phyloP scores from a whole-genome alignment of 495 filamentous ascomycete genomes.

The Barbatosphaeria neglecta region DNA sequence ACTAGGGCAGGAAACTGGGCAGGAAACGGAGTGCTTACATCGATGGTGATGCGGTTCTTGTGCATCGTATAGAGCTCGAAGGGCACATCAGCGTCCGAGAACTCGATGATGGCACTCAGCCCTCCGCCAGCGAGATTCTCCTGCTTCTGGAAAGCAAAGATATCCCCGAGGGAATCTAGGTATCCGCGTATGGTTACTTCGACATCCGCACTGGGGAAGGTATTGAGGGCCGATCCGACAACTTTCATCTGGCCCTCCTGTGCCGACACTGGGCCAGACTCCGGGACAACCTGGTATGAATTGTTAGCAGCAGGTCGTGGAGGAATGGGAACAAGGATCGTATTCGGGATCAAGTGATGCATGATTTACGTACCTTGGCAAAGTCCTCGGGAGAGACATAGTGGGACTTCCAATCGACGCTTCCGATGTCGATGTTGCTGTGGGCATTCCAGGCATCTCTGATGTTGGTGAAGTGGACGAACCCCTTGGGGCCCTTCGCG shows the following conservation, averaged over 20 bases:
- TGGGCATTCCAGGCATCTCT: constrained; percentile 40
- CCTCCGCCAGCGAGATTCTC: constrained; percentile 18
- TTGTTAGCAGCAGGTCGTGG: constrained; percentile 4
- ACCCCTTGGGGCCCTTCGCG: constrained; percentile 24
- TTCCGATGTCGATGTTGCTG: constrained; percentile 27
- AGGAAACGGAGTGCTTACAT: constrained; percentile 28
- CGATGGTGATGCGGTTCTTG: constrained; percentile 29
- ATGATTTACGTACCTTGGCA: constrained; percentile 14
- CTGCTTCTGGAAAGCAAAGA: constrained; percentile 38
- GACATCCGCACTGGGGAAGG: constrained; percentile 12
- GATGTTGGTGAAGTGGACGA: constrained; percentile 46
- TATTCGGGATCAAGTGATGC: neutral
- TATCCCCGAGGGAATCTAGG: constrained; percentile 39
- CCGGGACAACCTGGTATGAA: constrained; percentile 8
- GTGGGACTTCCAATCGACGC: constrained; percentile 36
- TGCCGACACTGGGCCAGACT: constrained; percentile 14
- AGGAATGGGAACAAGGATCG: too few relatives aligned
- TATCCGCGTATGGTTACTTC: constrained; percentile 35
- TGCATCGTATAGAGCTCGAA: constrained; percentile 22
- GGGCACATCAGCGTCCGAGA: constrained; percentile 34
- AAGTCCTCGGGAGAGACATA: constrained; percentile 37
- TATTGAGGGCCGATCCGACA: constrained; percentile 3
- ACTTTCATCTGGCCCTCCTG: constrained; percentile 42
- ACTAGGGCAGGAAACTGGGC: too few relatives aligned
- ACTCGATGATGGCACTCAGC: constrained; percentile 40